Evolutionary conservation across 768 basidiomycete genomes (phyloP).

Genomic region (Tephrocybe sp.): DNA sequence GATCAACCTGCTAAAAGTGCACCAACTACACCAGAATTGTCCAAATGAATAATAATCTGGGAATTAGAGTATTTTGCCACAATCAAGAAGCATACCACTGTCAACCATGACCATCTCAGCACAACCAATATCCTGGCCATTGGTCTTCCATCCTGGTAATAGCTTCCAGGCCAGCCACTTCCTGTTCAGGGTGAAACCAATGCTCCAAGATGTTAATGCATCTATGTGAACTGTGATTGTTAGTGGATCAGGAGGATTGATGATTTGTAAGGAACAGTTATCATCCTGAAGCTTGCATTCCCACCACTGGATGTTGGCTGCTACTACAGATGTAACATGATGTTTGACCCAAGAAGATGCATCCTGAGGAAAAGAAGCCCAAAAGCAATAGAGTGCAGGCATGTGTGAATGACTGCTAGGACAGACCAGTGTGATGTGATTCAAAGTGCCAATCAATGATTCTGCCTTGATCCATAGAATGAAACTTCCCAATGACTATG

Average conservation of each 20-base stretch:
- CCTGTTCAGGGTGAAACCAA: slow-evolving; percentile 17
- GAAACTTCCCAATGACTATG: slow-evolving; percentile 13
- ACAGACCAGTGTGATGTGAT: slow-evolving; percentile 33
- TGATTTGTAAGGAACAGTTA: slow-evolving; percentile 15
- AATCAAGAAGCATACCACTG: too few species aligned
- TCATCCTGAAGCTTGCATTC: not conserved
- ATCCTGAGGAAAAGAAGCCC: slow-evolving; percentile 20
- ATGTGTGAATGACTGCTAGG: slow-evolving; percentile 29
- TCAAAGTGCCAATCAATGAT: slow-evolving; percentile 31
- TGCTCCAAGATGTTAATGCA: slow-evolving; percentile 29
- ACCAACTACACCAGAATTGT: too few species aligned
- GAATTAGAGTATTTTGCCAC: too few species aligned
- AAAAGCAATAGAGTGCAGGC: slow-evolving; percentile 27
- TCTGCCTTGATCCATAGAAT: slow-evolving; percentile 22
- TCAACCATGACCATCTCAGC: too few species aligned
- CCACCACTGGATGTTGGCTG: slow-evolving; percentile 30
- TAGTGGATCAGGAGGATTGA: slow-evolving; percentile 12
- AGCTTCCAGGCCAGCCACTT: slow-evolving; percentile 37
- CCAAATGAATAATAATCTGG: too few species aligned
- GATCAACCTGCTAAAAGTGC: too few species aligned
- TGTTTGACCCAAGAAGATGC: slow-evolving; percentile 13
- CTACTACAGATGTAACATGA: slow-evolving; percentile 13
- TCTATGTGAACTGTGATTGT: slow-evolving; percentile 28
- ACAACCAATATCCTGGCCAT: too few species aligned
- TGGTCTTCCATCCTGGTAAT: not conserved